A percentile compares a stretch with the other conserved stretches of the same genome.
These are phyloP conservation scores for Erodium moschatum DNA, from an alignment of 441 rosid genomes.

Conservation along the genomic window DNA sequence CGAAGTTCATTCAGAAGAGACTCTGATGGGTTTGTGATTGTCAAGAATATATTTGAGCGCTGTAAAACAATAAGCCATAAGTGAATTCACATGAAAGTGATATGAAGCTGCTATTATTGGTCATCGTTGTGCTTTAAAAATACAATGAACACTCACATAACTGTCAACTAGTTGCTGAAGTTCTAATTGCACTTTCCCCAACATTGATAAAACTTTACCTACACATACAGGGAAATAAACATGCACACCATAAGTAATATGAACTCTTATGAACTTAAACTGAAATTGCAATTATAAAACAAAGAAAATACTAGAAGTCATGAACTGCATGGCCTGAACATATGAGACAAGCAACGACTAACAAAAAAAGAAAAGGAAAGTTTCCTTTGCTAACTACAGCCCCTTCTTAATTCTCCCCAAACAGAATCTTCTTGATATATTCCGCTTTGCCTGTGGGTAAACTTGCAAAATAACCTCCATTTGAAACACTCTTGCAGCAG, in stretches of 20 bases:
- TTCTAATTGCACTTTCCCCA: conserved; percentile 78
- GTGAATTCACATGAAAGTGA: conserved; percentile 18
- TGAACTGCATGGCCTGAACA: not conserved
- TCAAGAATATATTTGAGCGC: conserved; percentile 71
- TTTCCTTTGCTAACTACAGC: not conserved
- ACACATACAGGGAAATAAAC: conserved; percentile 22
- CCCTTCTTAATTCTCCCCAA: not conserved
- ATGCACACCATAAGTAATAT: not conserved
- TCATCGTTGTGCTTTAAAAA: conserved; percentile 13
- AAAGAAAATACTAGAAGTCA: not conserved
- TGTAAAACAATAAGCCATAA: conserved; percentile 30
- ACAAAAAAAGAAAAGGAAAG: not conserved
- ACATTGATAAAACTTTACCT: conserved; percentile 60
- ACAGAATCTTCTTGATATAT: not conserved
- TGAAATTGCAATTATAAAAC: not conserved
- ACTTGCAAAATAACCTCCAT: too few relatives aligned
- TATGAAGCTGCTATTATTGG: not conserved
- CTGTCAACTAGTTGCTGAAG: conserved; percentile 78
- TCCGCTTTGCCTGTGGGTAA: not conserved
- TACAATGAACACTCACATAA: conserved; percentile 56
- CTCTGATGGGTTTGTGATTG: conserved; percentile 90
- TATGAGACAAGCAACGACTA: not conserved
- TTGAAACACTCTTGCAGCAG: too few relatives aligned
- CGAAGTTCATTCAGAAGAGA: conserved; percentile 88
- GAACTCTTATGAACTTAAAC: not conserved